Conservation (phyloP, 192 early-diverging fungal genomes). For the Piromyces finnis region DNA sequence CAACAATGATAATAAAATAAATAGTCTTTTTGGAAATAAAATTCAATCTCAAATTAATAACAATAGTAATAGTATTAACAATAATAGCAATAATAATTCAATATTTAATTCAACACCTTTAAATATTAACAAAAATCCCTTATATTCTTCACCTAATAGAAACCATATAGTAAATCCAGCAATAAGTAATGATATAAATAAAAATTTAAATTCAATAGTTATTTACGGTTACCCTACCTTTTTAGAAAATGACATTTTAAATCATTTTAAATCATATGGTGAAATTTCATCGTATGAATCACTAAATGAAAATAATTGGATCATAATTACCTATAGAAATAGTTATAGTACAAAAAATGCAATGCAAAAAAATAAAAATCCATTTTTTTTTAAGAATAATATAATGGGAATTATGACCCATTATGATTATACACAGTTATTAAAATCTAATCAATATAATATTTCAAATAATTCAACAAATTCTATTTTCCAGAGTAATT, state of each 20-base stretch:
- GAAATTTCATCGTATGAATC: neutral
- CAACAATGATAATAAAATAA: neutral
- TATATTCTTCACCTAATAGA: neutral
- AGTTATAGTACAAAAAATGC: neutral
- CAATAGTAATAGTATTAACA: neutral
- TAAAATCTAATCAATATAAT: neutral
- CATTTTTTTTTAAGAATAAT: neutral
- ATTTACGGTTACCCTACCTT: neutral
- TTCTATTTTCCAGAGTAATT: too few relatives aligned
- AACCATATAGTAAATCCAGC: neutral
- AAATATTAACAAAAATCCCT: too few relatives aligned
- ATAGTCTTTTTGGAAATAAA: neutral
- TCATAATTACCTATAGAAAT: neutral
- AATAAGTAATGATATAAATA: neutral
- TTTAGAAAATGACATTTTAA: neutral
- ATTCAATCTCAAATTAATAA: neutral
- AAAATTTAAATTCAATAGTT: neutral
- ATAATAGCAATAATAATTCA: too few relatives aligned
- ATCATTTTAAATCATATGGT: neutral
- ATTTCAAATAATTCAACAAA: neutral
- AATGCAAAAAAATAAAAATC: neutral
- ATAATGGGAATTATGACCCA: neutral
- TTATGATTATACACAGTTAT: neutral
- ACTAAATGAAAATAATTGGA: neutral
- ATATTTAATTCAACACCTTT: too few relatives aligned